Percentiles rank a stretch among this genome's conserved stretches.
phyloP scores from a whole-genome alignment of 345 rosid genomes.

The Syzygium aromaticum region DNA sequence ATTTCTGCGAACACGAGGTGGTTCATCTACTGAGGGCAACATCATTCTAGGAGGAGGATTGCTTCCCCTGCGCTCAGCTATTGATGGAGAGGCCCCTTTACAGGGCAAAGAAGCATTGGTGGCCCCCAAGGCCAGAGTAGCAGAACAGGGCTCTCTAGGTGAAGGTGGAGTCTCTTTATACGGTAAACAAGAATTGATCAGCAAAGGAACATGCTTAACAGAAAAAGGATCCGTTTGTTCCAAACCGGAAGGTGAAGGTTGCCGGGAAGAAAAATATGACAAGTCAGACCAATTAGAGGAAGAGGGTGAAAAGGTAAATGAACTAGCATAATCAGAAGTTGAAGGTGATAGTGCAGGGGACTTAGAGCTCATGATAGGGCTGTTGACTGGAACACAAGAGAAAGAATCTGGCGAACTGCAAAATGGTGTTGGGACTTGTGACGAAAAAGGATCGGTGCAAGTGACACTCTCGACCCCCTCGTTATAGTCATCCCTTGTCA shows the following conservation, averaged over 20 bases:
- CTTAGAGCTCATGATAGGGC: conserved; percentile 37
- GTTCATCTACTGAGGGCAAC: conserved; percentile 31
- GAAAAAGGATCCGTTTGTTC: conserved; percentile 23
- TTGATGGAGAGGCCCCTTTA: conserved; percentile 26
- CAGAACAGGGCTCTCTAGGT: conserved; percentile 11
- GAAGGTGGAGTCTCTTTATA: conserved; percentile 17
- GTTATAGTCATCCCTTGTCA: conserved; percentile 12
- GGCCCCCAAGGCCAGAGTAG: conserved; percentile 7
- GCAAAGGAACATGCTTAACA: conserved; percentile 11
- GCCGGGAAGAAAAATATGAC: conserved; percentile 46
- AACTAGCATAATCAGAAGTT: conserved; percentile 57
- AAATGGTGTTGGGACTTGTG: conserved; percentile 9
- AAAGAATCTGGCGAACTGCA: conserved; percentile 34
- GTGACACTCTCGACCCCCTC: conserved; percentile 10
- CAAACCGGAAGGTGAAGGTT: conserved; percentile 52
- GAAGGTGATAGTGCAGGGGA: conserved; percentile 67
- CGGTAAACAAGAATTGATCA: conserved; percentile 13
- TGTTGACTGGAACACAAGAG: conserved; percentile 23
- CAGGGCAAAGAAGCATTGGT: conserved; percentile 15
- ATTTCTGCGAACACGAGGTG: conserved; percentile 13
- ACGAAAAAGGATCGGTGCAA: conserved; percentile 13
- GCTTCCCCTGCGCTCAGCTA: conserved; percentile 69
- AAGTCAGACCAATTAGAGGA: conserved; percentile 69
- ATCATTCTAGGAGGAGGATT: conserved; percentile 46
- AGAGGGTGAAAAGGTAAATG: conserved; percentile 58